Conservation (phyloP, 495 filamentous ascomycete genomes). For the Aspergillus asperescens region DNA sequence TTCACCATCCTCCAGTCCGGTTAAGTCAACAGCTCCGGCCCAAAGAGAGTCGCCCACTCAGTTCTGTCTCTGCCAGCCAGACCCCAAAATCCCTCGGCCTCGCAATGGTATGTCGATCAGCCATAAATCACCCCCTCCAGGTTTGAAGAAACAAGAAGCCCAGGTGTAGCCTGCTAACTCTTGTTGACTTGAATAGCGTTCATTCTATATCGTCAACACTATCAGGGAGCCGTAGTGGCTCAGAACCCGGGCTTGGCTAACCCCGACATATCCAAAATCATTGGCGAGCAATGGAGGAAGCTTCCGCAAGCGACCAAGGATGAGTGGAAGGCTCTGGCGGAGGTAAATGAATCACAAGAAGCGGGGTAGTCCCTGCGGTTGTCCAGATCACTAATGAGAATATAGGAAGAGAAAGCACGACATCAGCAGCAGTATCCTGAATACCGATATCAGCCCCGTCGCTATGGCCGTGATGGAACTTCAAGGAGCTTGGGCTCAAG, state of each 20-base stretch:
- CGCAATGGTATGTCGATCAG: slow-evolving; percentile 74
- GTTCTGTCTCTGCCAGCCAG: slow-evolving; percentile 89
- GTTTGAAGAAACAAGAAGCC: neutral
- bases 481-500: slow-evolving; percentile 28
- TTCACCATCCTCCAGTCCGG: slow-evolving; percentile 33
- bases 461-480: slow-evolving; percentile 55
- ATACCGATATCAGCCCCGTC: slow-evolving; percentile 89
- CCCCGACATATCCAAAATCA: slow-evolving; percentile 97
- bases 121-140: neutral
- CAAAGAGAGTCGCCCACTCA: slow-evolving; percentile 40
- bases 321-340: slow-evolving; percentile 84
- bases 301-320: slow-evolving; percentile 70
- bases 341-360: slow-evolving; percentile 45
- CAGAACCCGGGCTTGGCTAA: slow-evolving; percentile 87
- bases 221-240: slow-evolving; percentile 74
- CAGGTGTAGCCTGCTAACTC: neutral
- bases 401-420: slow-evolving; percentile 80
- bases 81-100: slow-evolving; percentile 88
- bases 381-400: slow-evolving; percentile 3
- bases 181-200: slow-evolving; percentile 58
- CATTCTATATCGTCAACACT: slow-evolving; percentile 93
- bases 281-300: slow-evolving; percentile 85
- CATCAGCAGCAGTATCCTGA: slow-evolving; percentile 89
- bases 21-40: slow-evolving; percentile 20
- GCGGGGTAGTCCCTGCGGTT: neutral